Conservation (phyloP, 2,329 filamentous ascomycete genomes). For the Aspergillus tubingensis region DNA sequence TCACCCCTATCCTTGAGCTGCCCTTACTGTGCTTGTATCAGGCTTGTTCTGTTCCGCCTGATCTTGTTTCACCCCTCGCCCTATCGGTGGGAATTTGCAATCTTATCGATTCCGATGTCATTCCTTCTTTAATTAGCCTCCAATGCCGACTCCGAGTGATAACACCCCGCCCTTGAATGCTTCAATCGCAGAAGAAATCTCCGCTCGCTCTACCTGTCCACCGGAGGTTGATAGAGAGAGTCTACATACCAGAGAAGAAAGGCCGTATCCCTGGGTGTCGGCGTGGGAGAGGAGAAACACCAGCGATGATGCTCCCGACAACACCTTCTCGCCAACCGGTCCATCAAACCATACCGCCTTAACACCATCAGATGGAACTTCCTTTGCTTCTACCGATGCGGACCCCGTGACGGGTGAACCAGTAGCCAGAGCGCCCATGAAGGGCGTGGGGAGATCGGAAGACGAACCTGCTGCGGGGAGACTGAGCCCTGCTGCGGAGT, state of each 20-base stretch:
- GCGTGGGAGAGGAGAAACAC: slow-evolving; percentile 27
- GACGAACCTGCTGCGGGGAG: slow-evolving; percentile 34
- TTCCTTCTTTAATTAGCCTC: slow-evolving; percentile 39
- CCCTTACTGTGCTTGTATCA: not conserved
- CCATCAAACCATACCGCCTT: slow-evolving; percentile 27
- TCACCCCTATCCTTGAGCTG: not conserved
- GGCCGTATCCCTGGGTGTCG: too few relatives aligned
- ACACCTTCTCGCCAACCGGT: slow-evolving; percentile 28
- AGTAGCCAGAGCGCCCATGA: slow-evolving; percentile 18
- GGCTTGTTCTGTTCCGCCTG: slow-evolving; percentile 11
- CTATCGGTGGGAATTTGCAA: slow-evolving; percentile 22
- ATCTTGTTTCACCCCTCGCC: slow-evolving; percentile 26
- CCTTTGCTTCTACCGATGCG: slow-evolving; percentile 25
- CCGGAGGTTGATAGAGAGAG: slow-evolving; percentile 47
- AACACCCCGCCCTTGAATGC: slow-evolving; percentile 46
- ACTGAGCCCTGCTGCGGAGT: slow-evolving; percentile 38
- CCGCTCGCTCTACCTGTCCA: slow-evolving; percentile 53
- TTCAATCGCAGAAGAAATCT: slow-evolving; percentile 47
- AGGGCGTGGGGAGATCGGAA: slow-evolving; percentile 32
- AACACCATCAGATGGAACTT: slow-evolving; percentile 31
- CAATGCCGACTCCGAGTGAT: slow-evolving; percentile 55
- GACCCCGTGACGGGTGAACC: slow-evolving; percentile 31
- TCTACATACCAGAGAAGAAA: slow-evolving; percentile 11
- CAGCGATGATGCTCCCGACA: slow-evolving; percentile 30
- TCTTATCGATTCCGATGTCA: slow-evolving; percentile 37